A percentile compares a stretch with the other conserved stretches of the same genome.
Conservation (phyloP, 805 yeast genomes). For the Candida pseudoglaebosa region DNA sequence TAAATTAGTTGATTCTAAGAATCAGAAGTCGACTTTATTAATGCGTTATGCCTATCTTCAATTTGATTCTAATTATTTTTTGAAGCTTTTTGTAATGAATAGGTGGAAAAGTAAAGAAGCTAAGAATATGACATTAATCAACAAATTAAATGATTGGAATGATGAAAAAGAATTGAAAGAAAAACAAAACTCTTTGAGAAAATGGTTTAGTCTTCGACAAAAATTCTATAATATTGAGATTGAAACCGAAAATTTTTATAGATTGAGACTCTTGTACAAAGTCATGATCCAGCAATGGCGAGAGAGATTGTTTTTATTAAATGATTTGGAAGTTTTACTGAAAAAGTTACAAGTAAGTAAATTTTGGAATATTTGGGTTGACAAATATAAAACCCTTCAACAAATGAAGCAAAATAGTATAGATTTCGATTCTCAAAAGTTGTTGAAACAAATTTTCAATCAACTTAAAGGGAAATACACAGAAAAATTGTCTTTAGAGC, state of each 20-base stretch:
- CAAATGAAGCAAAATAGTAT: background rate
- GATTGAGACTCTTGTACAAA: slow-evolving; percentile 9
- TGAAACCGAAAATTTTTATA: slow-evolving; percentile 13
- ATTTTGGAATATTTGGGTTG: background rate
- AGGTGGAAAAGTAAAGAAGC: slow-evolving; percentile 21
- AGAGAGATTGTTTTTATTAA: background rate
- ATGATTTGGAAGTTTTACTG: background rate
- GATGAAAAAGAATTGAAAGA: background rate
- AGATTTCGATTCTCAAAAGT: background rate
- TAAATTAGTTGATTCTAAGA: slow-evolving; percentile 11
- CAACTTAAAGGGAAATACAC: background rate
- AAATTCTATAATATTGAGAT: slow-evolving; percentile 9
- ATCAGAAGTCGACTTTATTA: slow-evolving; percentile 18
- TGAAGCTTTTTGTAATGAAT: slow-evolving; percentile 8
- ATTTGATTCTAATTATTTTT: slow-evolving; percentile 5
- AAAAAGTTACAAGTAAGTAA: background rate
- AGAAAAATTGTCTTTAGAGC: background rate
- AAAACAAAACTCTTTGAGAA: slow-evolving; percentile 6
- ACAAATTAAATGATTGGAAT: slow-evolving; percentile 9
- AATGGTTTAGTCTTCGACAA: slow-evolving; percentile 10
- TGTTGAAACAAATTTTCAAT: background rate
- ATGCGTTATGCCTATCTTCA: slow-evolving; percentile 27
- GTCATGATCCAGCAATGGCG: slow-evolving; percentile 9
- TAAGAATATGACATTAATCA: slow-evolving; percentile 12
- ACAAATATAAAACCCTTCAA: background rate